A percentile compares a stretch with the other conserved stretches of the same genome.
Evolutionary conservation across 345 rosid species (phyloP).

Genomic region (Populus ilicifolia): DNA sequence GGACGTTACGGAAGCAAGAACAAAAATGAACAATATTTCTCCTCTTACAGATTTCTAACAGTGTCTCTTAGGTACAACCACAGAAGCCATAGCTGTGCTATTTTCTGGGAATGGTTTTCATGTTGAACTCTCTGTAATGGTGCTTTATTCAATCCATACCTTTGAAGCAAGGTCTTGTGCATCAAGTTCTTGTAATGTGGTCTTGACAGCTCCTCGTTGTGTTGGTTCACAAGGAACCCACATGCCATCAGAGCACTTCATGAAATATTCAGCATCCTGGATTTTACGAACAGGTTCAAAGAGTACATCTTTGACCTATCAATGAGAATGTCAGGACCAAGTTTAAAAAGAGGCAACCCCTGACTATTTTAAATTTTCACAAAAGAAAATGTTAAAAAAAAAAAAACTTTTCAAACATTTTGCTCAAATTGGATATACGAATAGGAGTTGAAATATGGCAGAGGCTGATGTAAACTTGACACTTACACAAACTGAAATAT

Average conservation of each 20-base stretch:
- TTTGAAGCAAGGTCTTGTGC: slow-evolving; percentile 57
- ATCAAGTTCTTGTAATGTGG: slow-evolving; percentile 75
- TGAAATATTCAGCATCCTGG: slow-evolving; percentile 74
- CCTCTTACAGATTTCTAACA: background rate
- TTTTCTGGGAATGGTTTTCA: background rate
- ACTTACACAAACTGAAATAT: slow-evolving; percentile 86
- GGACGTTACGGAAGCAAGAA: background rate
- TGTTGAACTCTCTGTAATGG: background rate
- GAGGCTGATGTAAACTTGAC: background rate
- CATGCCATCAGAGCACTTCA: slow-evolving; percentile 47
- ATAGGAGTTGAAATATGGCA: background rate
- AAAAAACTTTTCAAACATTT: background rate
- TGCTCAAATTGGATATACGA: background rate
- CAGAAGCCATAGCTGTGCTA: background rate
- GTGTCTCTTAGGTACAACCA: background rate
- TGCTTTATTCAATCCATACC: slow-evolving; percentile 33
- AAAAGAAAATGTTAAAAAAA: background rate
- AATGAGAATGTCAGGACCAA: background rate
- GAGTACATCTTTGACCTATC: slow-evolving; percentile 83
- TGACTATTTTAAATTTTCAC: background rate
- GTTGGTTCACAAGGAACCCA: slow-evolving; percentile 86
- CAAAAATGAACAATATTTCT: background rate
- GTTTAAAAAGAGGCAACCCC: background rate
- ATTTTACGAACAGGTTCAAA: slow-evolving; percentile 93
- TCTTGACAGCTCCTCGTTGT: slow-evolving; percentile 69